phyloP scores from a whole-genome alignment of 352 stramenopile species.

The Phytophthora pluvialis region DNA sequence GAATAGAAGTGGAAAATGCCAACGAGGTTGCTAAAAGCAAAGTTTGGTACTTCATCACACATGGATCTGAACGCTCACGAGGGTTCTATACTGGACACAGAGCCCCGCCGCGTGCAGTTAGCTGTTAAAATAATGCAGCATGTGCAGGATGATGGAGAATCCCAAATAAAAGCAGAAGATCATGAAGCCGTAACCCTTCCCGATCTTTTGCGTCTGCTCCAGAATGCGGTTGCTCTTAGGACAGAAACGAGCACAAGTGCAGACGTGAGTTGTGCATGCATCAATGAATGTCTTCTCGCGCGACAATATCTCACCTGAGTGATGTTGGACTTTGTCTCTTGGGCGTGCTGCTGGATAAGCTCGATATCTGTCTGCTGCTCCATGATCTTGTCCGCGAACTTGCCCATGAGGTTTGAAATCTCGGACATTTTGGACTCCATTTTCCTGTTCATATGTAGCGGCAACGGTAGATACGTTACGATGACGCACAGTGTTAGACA shows the following conservation, averaged over 20 bases:
- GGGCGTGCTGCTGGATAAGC: constrained; percentile 73
- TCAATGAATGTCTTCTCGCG: not conserved
- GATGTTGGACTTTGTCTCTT: constrained; percentile 77
- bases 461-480: not conserved
- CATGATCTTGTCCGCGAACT: constrained; percentile 88
- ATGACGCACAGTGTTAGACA: too few relatives aligned
- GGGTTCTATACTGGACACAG: not conserved
- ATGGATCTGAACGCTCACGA: not conserved
- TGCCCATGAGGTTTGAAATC: constrained; percentile 85
- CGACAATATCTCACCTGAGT: constrained; percentile 48
- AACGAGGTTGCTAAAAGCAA: not conserved
- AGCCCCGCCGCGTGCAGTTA: constrained; percentile 35
- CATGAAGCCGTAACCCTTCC: constrained; percentile 81
- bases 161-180: constrained; percentile 87
- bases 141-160: constrained; percentile 74
- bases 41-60: not conserved
- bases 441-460: constrained; percentile 41
- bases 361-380: constrained; percentile 84
- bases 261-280: not conserved
- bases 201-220: constrained; percentile 78
- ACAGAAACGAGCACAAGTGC: too few relatives aligned
- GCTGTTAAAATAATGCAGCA: constrained; percentile 85
- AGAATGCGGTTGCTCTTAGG: constrained; percentile 78
- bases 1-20: not conserved
- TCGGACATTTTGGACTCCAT: constrained; percentile 89